phyloP scores from a whole-genome alignment of 805 yeast species.

The Candida germanica region DNA sequence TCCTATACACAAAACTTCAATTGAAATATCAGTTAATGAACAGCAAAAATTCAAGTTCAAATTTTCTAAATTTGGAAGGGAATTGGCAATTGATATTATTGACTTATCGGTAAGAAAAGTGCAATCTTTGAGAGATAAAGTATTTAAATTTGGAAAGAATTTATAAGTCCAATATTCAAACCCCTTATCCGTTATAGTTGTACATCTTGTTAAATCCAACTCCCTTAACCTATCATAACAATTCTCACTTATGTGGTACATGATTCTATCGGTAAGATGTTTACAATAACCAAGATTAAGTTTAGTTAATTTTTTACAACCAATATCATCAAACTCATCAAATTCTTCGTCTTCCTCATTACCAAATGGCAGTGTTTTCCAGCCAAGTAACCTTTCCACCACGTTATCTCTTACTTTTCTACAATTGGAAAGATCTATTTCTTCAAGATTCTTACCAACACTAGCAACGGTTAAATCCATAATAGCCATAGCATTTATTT shows the following conservation, averaged over 20 bases:
- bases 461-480: constrained; percentile 71
- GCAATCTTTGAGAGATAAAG: constrained; percentile 63
- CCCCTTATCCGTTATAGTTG: constrained; percentile 74
- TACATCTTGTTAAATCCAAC: constrained; percentile 69
- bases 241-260: constrained; percentile 59
- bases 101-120: constrained; percentile 68
- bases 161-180: constrained; percentile 62
- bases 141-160: constrained; percentile 51
- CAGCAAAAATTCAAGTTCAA: constrained; percentile 73
- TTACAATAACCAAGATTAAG: constrained; percentile 72
- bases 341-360: not conserved
- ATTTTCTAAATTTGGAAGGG: constrained; percentile 55
- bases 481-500: constrained; percentile 74
- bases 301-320: constrained; percentile 56
- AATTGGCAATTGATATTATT: constrained; percentile 56
- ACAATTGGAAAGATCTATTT: constrained; percentile 68
- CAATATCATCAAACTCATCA: constrained; percentile 30
- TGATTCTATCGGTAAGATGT: constrained; percentile 64
- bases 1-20: constrained; percentile 66
- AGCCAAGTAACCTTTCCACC: constrained; percentile 64
- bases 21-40: constrained; percentile 64
- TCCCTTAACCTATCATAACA: constrained; percentile 54
- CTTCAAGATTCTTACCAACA: constrained; percentile 57
- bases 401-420: constrained; percentile 72
- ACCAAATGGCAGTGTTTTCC: constrained; percentile 22